Evolutionary conservation across 768 basidiomycete species (phyloP).

Genomic region (Strobilomyces dryophilus): DNA sequence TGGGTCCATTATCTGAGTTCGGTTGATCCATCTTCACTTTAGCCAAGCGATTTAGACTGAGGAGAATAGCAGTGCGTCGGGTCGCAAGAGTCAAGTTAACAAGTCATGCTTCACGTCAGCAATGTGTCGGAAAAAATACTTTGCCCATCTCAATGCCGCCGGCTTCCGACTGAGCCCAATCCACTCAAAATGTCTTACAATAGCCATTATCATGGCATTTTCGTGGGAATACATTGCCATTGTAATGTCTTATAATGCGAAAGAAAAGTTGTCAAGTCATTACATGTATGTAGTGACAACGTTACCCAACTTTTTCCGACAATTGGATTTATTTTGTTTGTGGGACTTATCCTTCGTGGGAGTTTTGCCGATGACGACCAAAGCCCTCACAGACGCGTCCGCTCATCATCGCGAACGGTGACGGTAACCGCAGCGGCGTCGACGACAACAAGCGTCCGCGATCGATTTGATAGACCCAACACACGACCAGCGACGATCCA

Average conservation of each 20-base stretch:
- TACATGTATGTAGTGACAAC: too few relatives aligned
- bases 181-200: too few relatives aligned
- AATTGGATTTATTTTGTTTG: constrained; percentile 1
- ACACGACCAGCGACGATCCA: constrained; percentile 4
- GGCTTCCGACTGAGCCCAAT: too few relatives aligned
- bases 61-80: constrained; percentile 73
- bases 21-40: constrained; percentile 77
- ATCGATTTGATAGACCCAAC: constrained; percentile 1
- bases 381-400: constrained; percentile 19
- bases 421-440: constrained; percentile 13
- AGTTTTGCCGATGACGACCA: constrained; percentile 4
- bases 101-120: too few relatives aligned
- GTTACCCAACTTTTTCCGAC: too few relatives aligned
- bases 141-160: too few relatives aligned
- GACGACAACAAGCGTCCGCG: constrained; percentile 2
- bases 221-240: too few relatives aligned
- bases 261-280: too few relatives aligned
- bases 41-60: constrained; percentile 87
- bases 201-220: too few relatives aligned
- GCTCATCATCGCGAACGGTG: constrained; percentile 22
- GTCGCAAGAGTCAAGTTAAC: too few relatives aligned
- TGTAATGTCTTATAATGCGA: too few relatives aligned
- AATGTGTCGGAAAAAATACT: too few relatives aligned
- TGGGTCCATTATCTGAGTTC: constrained; percentile 37
- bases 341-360: constrained; percentile 19